Evolutionary conservation across 108 stramenopile species (phyloP).

Genomic region (Mediolabrus comicus): DNA sequence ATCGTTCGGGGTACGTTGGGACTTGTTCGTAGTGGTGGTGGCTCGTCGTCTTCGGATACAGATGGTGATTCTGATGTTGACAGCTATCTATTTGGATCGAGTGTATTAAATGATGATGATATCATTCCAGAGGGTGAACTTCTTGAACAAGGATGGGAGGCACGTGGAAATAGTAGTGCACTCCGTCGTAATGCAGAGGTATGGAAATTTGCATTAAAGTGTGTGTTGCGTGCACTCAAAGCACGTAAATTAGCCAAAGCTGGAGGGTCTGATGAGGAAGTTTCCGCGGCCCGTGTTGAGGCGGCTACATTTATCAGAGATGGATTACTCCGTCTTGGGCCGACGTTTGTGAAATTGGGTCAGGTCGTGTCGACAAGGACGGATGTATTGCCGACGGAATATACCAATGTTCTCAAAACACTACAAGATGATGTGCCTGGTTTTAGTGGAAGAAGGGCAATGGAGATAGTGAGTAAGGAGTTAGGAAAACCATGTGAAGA

Average conservation of each 20-base stretch:
- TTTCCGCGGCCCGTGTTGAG: conserved; percentile 60
- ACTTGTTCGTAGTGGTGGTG: conserved; percentile 40
- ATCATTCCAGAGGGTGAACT: conserved; percentile 68
- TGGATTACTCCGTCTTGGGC: conserved; percentile 85
- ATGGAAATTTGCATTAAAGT: conserved; percentile 85
- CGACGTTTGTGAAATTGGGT: conserved; percentile 94
- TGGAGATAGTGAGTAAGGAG: conserved; percentile 85
- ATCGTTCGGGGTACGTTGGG: conserved; percentile 56
- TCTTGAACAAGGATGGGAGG: conserved; percentile 78
- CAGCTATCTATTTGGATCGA: conserved; percentile 24
- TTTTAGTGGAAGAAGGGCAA: conserved; percentile 82
- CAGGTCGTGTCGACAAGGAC: conserved; percentile 77
- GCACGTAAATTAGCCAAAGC: conserved; percentile 71
- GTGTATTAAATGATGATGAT: conserved; percentile 31
- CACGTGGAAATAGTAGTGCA: conserved; percentile 61
- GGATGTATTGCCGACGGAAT: conserved; percentile 88
- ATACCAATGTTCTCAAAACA: conserved; percentile 85
- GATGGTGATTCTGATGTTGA: conserved; percentile 15
- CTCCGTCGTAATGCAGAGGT: conserved; percentile 82
- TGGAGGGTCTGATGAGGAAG: conserved; percentile 68
- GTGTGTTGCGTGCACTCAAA: conserved; percentile 74
- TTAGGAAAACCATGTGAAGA: conserved; percentile 73
- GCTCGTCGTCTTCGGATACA: neutral
- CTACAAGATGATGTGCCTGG: conserved; percentile 96
- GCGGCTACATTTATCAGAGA: conserved; percentile 88